phyloP scores from a whole-genome alignment of 2,329 filamentous ascomycete genomes.

The Trichophyton verrucosum region DNA sequence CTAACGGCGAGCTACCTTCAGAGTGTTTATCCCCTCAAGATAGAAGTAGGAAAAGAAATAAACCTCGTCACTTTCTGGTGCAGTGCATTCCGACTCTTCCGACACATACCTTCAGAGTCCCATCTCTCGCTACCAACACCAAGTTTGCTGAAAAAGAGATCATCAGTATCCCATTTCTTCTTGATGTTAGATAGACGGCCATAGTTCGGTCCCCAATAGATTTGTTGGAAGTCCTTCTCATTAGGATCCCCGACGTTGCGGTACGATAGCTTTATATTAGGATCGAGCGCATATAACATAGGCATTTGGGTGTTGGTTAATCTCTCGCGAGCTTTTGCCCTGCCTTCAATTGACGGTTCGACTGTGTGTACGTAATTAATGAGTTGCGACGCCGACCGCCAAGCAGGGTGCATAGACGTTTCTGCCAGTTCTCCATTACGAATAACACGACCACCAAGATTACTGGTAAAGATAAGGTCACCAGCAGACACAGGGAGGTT shows the following conservation, averaged over 20 bases:
- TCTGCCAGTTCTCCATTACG: background rate
- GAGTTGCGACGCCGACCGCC: conserved; percentile 6
- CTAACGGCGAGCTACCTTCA: background rate
- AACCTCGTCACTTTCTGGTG: background rate
- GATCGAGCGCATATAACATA: conserved; percentile 7
- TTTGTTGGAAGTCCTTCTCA: conserved; percentile 9
- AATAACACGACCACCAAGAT: conserved; percentile 6
- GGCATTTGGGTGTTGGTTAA: conserved; percentile 8
- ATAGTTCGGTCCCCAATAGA: conserved; percentile 11
- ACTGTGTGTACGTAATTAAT: conserved; percentile 6
- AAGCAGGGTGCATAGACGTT: conserved; percentile 9
- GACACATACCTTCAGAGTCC: conserved; percentile 7
- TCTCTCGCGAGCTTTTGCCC: background rate
- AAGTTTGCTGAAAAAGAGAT: conserved; percentile 6
- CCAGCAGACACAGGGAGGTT: background rate
- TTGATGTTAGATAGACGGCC: conserved; percentile 7
- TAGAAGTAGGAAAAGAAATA: background rate
- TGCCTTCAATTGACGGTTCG: conserved; percentile 5
- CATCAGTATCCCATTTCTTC: conserved; percentile 6
- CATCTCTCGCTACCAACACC: conserved; percentile 10
- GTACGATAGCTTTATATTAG: conserved; percentile 6
- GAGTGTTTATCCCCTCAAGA: background rate
- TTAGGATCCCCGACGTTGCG: conserved; percentile 11
- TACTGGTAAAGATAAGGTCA: conserved; percentile 6
- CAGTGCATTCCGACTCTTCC: background rate